Conservation (phyloP, 805 yeast species). For the Cyberlindnera sargentensis region DNA sequence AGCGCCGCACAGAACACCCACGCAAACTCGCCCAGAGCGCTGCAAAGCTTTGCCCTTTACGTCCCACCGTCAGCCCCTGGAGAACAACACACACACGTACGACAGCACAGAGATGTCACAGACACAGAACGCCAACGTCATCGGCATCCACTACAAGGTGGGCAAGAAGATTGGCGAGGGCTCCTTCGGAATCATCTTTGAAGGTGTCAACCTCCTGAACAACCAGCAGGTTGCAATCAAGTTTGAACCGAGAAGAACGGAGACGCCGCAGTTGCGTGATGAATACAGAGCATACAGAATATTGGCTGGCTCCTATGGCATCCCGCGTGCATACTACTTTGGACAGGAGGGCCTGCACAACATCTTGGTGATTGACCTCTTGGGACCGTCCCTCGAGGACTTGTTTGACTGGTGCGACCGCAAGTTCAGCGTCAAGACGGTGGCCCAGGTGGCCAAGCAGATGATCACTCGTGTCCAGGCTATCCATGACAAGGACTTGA, state of each 20-base stretch:
- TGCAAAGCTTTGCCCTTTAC: too few species aligned
- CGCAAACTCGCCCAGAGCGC: too few species aligned
- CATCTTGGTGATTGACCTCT: conserved; percentile 84
- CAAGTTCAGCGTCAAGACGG: conserved; percentile 79
- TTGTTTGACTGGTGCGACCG: conserved; percentile 98
- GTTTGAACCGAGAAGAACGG: conserved; percentile 94
- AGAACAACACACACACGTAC: neutral
- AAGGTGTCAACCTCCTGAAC: conserved; percentile 88
- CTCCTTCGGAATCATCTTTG: conserved; percentile 95
- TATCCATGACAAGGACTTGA: conserved; percentile 83
- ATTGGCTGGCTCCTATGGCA: conserved; percentile 72
- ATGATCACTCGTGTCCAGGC: conserved; percentile 84
- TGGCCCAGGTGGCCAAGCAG: conserved; percentile 89
- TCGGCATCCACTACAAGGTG: conserved; percentile 92
- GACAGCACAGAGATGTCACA: neutral
- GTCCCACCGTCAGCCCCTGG: neutral
- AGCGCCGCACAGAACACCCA: too few species aligned
- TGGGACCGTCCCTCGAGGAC: conserved; percentile 95
- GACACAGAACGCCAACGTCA: conserved; percentile 31
- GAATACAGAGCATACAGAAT: conserved; percentile 94
- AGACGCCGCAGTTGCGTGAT: conserved; percentile 95
- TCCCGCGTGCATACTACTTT: conserved; percentile 95
- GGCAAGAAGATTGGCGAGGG: conserved; percentile 99
- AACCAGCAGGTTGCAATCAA: conserved; percentile 94
- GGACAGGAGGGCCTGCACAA: conserved; percentile 98